phyloP scores from a whole-genome alignment of 192 early-diverging fungal genomes.

The Coemansia sp. region DNA sequence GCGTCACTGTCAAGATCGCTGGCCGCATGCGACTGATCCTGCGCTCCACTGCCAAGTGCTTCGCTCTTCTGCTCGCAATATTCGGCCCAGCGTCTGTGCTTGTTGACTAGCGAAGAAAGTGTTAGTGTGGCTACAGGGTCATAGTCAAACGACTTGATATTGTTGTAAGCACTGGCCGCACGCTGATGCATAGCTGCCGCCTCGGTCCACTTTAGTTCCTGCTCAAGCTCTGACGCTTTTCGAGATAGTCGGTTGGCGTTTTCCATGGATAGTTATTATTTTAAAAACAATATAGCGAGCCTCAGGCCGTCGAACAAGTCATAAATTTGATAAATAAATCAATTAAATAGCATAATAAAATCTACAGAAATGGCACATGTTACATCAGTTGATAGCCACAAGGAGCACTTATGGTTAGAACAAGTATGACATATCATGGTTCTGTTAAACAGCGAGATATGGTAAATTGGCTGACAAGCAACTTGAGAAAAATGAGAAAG shows the following conservation, averaged over 20 bases:
- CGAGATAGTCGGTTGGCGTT: slow-evolving; percentile 31
- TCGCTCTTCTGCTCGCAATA: slow-evolving; percentile 34
- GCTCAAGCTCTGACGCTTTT: slow-evolving; percentile 30
- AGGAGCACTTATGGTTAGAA: too few species aligned
- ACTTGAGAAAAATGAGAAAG: too few species aligned
- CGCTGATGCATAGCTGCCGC: slow-evolving; percentile 25
- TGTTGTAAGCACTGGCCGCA: slow-evolving; percentile 29
- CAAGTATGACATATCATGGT: too few species aligned
- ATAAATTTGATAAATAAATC: too few species aligned
- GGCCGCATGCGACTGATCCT: neutral
- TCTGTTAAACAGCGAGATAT: too few species aligned
- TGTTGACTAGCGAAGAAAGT: slow-evolving; percentile 34
- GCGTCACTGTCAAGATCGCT: neutral
- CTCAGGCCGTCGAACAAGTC: too few species aligned
- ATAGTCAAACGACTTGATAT: slow-evolving; percentile 24
- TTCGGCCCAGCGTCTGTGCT: slow-evolving; percentile 45
- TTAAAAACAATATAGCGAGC: neutral
- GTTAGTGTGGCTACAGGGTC: slow-evolving; percentile 47
- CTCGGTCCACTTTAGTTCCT: slow-evolving; percentile 17
- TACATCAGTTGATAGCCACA: too few species aligned
- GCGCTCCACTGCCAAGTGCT: neutral
- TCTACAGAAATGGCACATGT: too few species aligned
- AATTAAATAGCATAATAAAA: too few species aligned
- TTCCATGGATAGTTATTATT: slow-evolving; percentile 21
- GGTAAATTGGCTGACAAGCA: too few species aligned